Evolutionary conservation across 441 rosid species (phyloP).

Genomic region (Syzygium malaccense): DNA sequence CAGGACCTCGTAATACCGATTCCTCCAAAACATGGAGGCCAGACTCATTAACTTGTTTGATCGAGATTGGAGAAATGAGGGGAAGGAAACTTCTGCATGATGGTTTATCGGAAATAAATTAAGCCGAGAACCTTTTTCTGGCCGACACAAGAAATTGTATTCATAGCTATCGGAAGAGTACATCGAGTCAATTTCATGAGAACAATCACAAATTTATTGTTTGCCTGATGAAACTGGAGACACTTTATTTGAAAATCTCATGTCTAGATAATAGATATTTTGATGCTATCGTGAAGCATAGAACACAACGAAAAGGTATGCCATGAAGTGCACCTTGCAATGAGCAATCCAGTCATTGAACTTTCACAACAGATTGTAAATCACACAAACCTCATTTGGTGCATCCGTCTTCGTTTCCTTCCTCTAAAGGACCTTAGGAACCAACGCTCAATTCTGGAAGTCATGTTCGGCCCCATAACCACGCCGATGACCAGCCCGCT

Average conservation of each 20-base stretch:
- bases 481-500: too few species aligned
- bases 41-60: neutral
- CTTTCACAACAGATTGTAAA: too few species aligned
- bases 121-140: neutral
- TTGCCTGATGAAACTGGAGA: too few species aligned
- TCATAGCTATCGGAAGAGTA: neutral
- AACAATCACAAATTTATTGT: too few species aligned
- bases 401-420: too few species aligned
- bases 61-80: neutral
- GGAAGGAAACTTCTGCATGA: neutral
- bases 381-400: too few species aligned
- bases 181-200: neutral
- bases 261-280: neutral
- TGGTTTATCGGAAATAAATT: neutral
- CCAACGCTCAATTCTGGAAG: too few species aligned
- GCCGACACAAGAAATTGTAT: neutral
- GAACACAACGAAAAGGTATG: too few species aligned
- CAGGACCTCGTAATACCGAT: neutral
- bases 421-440: too few species aligned
- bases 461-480: too few species aligned
- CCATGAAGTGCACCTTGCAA: too few species aligned
- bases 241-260: neutral
- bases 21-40: neutral
- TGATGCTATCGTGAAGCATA: accelerated
- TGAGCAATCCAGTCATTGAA: too few species aligned